These are phyloP conservation scores for Juncus effusus DNA, from an alignment of 176 grass and related monocot species.

Conservation along the genomic window DNA sequence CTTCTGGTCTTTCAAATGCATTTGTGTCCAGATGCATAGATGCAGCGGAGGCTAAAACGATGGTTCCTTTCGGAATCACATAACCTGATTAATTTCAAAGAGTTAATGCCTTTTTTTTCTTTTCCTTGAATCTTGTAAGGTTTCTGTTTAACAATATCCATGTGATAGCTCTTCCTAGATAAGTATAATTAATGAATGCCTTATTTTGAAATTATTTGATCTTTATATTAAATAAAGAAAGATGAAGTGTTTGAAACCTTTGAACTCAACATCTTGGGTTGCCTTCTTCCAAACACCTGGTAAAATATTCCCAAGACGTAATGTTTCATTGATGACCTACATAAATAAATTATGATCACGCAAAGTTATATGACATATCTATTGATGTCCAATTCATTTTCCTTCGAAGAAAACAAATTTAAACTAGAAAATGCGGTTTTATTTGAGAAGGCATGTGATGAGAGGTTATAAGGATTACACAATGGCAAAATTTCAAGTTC, in stretches of 20 bases:
- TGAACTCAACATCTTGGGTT: conserved; percentile 16
- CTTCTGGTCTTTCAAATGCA: conserved; percentile 18
- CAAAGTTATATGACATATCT: not conserved
- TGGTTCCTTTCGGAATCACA: conserved; percentile 20
- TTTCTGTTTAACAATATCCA: no score
- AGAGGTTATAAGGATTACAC: not conserved
- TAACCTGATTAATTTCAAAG: conserved; percentile 16
- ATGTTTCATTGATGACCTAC: conserved; percentile 29
- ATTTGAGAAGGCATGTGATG: no score
- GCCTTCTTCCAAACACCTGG: conserved; percentile 21
- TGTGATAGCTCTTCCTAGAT: no score
- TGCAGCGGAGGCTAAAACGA: conserved; percentile 14
- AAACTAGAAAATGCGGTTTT: not conserved
- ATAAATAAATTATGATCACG: no score
- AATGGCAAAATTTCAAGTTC: conserved; percentile 33
- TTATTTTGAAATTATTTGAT: no score
- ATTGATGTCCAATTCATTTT: no score
- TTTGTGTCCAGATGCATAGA: conserved; percentile 24
- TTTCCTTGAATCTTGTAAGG: no score
- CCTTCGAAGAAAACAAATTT: no score
- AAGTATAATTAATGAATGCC: no score
- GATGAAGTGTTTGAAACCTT: conserved; percentile 3
- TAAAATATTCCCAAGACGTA: conserved; percentile 22
- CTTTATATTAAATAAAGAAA: no score
- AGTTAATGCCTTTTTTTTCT: no score